Base-by-base conservation (phyloP, 2,329 filamentous ascomycete species). In the Penicillium carneum region DNA sequence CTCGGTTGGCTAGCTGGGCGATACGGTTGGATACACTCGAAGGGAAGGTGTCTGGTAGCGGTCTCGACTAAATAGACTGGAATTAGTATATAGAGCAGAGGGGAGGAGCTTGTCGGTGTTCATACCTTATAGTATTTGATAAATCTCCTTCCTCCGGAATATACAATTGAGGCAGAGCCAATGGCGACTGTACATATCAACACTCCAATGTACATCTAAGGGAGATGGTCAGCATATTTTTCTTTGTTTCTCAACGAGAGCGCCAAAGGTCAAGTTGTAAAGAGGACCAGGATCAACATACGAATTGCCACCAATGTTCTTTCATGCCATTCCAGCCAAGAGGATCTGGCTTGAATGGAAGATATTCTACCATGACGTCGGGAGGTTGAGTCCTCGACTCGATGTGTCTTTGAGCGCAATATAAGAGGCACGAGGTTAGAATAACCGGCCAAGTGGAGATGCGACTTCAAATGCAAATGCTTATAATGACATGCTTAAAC, bases 251-350 rank as follows among this genome's bases (percentile, higher is more conserved):
- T 46, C 31, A n/a, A 42, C 11, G 11, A 26, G 33, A 8, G n/a
- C 3, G 14, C 41, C 39, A 18, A 52, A 46, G 23, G 38, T 33
- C 41, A 41, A 26, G 20, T 63, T 66, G 57, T 29, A 57, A 62
- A 57, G 38, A 48, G 11, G 16, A 62, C 42, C 20, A 38, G 45
- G 26, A 53, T 23, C 26, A 47, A 73, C 74, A 62, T 69, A 81
- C 79, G 72, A 73, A 76, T 62, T 80, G 77, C 79, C 79, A 81
- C 79, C 78, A 81, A 61, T 78, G 65, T 7, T 66, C 55, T 53
- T 68, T 76, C 74, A 80, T 77, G 12, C 65, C 50, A 47, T 67
- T 57, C 76, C 77, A 79, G 52, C 72, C 72, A n/a, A 78, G 62
- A 45, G 73, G 63, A 20, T 64, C 59, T 45, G 57, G 38, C 57